These are phyloP conservation scores for Avena atlantica DNA, from an alignment of 176 grass and related monocot species.

Conservation along the genomic window DNA sequence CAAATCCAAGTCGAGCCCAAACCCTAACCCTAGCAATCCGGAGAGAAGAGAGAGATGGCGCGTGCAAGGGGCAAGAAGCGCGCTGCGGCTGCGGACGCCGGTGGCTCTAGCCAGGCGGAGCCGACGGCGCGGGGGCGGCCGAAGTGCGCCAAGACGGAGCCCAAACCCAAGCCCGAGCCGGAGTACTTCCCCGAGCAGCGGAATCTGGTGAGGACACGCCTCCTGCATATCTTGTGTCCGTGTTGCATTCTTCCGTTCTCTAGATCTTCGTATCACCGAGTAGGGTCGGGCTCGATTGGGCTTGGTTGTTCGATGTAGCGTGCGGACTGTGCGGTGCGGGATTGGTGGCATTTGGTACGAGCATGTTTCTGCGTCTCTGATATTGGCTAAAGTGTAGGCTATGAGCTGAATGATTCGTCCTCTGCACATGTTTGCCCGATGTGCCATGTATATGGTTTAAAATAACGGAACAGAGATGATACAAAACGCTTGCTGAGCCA, in stretches of 20 bases:
- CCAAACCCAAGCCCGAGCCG: constrained; percentile 57
- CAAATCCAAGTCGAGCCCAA: constrained; percentile 22
- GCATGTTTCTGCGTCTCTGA: not conserved
- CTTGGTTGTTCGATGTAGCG: not conserved
- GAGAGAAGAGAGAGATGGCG: constrained; percentile 38
- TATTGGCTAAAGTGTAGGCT: not conserved
- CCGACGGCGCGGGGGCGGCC: constrained; percentile 20
- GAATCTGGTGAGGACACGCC: constrained; percentile 56
- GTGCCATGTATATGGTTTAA: not conserved
- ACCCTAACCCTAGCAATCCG: constrained; percentile 55
- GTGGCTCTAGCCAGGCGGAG: constrained; percentile 14
- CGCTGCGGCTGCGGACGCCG: constrained; percentile 37
- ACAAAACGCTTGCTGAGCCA: too few relatives aligned
- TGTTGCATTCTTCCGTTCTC: not conserved
- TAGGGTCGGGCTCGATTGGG: not conserved
- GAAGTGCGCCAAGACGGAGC: constrained; percentile 43
- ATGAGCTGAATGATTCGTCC: not conserved
- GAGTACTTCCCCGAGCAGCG: constrained; percentile 68
- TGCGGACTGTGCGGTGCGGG: not conserved
- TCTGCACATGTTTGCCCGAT: not conserved
- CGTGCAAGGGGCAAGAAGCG: constrained; percentile 58
- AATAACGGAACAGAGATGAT: not conserved
- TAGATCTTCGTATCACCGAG: not conserved
- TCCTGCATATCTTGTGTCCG: not conserved
- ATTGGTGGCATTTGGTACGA: not conserved